A percentile compares a stretch with the other conserved stretches of the same genome.
Evolutionary conservation across 192 early-diverging fungal species (phyloP).

Genomic region (Fimicolochytrium jonesii): DNA sequence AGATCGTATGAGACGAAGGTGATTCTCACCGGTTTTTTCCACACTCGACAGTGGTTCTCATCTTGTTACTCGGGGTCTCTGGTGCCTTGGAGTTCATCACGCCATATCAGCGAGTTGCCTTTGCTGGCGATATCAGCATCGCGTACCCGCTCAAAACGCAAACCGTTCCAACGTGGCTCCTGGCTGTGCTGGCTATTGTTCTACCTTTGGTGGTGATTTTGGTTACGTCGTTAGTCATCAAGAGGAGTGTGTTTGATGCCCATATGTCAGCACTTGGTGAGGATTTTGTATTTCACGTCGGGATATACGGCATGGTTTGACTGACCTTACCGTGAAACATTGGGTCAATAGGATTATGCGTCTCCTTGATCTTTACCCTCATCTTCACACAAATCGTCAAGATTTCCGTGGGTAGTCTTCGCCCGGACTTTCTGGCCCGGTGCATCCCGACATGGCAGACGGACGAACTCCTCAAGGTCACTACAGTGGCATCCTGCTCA

Average conservation of each 20-base stretch:
- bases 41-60: background rate
- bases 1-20: too few species aligned
- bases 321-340: background rate
- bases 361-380: conserved; percentile 13
- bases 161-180: conserved; percentile 23
- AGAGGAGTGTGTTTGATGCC: conserved; percentile 20
- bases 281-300: too few species aligned
- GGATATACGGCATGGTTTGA: too few species aligned
- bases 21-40: background rate
- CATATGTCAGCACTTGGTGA: conserved; percentile 7
- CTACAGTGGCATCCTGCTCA: conserved; percentile 12
- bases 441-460: conserved; percentile 10
- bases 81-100: conserved; percentile 18
- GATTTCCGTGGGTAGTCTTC: conserved; percentile 18
- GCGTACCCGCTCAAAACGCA: conserved; percentile 16
- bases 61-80: conserved; percentile 6
- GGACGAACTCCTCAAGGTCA: background rate
- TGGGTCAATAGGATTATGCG: background rate
- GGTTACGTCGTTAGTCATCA: conserved; percentile 3
- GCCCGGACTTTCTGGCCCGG: conserved; percentile 27
- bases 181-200: conserved; percentile 9
- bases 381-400: conserved; percentile 32
- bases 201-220: conserved; percentile 16
- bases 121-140: conserved; percentile 11
- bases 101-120: conserved; percentile 24